phyloP scores from a whole-genome alignment of 345 rosid species.

The Trapa incisa region DNA sequence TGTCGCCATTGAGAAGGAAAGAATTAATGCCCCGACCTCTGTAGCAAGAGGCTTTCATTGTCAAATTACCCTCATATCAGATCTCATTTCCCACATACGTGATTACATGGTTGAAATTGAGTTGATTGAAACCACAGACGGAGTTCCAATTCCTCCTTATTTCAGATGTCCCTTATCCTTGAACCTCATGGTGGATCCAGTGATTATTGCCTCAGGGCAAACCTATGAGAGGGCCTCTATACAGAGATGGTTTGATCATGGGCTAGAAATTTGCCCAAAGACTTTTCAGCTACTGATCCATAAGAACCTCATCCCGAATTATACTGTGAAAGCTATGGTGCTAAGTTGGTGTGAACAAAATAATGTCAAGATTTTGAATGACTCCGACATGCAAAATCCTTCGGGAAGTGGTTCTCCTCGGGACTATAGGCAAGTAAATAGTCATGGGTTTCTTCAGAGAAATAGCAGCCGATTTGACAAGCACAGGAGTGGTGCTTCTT shows the following conservation, averaged over 20 bases:
- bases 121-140: conserved; percentile 39
- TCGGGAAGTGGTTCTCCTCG: conserved; percentile 35
- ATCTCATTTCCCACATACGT: conserved; percentile 48
- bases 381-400: conserved; percentile 19
- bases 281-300: conserved; percentile 55
- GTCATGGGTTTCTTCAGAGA: conserved; percentile 36
- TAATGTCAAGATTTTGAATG: conserved; percentile 25
- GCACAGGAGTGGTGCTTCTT: conserved; percentile 33
- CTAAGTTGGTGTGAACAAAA: conserved; percentile 72
- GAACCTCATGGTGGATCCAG: conserved; percentile 89
- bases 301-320: conserved; percentile 74
- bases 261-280: conserved; percentile 77
- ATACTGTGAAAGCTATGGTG: conserved; percentile 88
- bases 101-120: conserved; percentile 50
- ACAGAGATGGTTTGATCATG: conserved; percentile 76
- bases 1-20: conserved; percentile 73
- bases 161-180: conserved; percentile 80
- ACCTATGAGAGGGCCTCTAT: conserved; percentile 82
- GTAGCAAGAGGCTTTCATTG: conserved; percentile 25
- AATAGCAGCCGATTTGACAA: conserved; percentile 55
- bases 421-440: conserved; percentile 36
- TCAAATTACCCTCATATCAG: conserved; percentile 37
- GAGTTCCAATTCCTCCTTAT: conserved; percentile 55
- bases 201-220: conserved; percentile 89
- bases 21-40: conserved; percentile 26